Evolutionary conservation across 768 basidiomycete species (phyloP), one percentile per base, ranked within the genome.

Genomic region (Dentipellis sp.): DNA sequence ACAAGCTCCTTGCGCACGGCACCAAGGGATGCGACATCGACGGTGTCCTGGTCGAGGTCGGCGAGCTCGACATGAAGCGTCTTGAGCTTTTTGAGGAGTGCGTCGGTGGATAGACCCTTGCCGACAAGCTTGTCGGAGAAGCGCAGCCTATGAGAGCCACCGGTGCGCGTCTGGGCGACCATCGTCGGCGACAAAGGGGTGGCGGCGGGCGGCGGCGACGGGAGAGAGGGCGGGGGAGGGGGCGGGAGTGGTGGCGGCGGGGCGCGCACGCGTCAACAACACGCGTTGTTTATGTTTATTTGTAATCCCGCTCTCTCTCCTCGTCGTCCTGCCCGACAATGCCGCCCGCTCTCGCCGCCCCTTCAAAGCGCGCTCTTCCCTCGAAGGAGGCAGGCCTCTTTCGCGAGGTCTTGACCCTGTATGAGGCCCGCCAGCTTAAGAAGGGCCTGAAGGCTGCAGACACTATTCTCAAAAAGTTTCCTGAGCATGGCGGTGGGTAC

Each of bases 401-500:
- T 79, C 86, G 86, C 63, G 90, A 94, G 62, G 75, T 97, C 38
- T 73, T 97, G 17, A 83, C 83, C 19, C 77, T 88, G 11, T 98
- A 98, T 69, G 97, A 99, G 71, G 78, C 84, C 10, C 82, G 90
- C 64, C 86, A 91, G 65, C 84, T 93, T 68, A 86, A 92, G 64
- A 91, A 91, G 64, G 94, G 86, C 21, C 78, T 88, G 58, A 97
- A 97, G 70, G 82, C 87, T 7, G 91, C 92, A 1, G 94, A 97
- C 71, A 83, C 83, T 65, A 94, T 98, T 68, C 82, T 99, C 68
- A 94, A 92, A 74, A 97, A 95, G 75, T 83, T 85, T 65, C 94
- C 97, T 0, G 86, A 95, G 45, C 94, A 99, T 77, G 97, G 95
- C 65, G 94, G 95, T 92, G 65, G 93, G 95, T 92, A 64, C 36